phyloP scores from a whole-genome alignment of 176 grass and related monocot species.

The Elymus sibiricus region DNA sequence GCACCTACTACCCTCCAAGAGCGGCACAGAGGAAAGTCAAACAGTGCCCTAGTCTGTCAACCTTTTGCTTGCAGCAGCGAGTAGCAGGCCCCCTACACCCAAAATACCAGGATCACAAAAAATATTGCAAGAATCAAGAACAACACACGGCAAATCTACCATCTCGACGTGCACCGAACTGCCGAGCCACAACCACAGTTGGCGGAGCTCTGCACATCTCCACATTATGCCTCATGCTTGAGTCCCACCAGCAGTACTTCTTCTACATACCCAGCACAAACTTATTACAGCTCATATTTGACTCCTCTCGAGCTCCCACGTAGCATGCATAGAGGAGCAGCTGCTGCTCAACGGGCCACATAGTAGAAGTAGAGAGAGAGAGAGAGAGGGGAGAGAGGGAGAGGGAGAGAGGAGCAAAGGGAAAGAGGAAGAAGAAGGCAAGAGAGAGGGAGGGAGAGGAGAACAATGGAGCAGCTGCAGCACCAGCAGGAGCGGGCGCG shows the following conservation, averaged over 20 bases:
- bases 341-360: conserved; percentile 26
- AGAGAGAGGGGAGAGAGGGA: neutral
- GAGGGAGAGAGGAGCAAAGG: neutral
- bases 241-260: neutral
- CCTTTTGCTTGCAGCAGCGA: neutral
- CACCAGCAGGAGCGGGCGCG: conserved; percentile 44
- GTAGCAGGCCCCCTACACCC: conserved; percentile 3
- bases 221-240: neutral
- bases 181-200: conserved; percentile 22
- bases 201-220: too few relatives aligned
- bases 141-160: neutral
- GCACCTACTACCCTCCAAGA: neutral
- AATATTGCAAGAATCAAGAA: conserved; percentile 12
- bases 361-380: neutral
- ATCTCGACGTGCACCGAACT: conserved; percentile 36
- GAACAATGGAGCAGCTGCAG: conserved; percentile 42
- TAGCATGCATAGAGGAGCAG: conserved; percentile 23
- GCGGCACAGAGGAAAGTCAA: conserved; percentile 33
- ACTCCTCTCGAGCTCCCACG: conserved; percentile 10
- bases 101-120: conserved; percentile 11
- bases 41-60: neutral
- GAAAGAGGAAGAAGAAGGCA: neutral
- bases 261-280: neutral
- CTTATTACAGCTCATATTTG: conserved; percentile 34
- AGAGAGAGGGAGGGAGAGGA: neutral